phyloP scores from a whole-genome alignment of 768 basidiomycete species.

The Candolleomyces aberdarensis region DNA sequence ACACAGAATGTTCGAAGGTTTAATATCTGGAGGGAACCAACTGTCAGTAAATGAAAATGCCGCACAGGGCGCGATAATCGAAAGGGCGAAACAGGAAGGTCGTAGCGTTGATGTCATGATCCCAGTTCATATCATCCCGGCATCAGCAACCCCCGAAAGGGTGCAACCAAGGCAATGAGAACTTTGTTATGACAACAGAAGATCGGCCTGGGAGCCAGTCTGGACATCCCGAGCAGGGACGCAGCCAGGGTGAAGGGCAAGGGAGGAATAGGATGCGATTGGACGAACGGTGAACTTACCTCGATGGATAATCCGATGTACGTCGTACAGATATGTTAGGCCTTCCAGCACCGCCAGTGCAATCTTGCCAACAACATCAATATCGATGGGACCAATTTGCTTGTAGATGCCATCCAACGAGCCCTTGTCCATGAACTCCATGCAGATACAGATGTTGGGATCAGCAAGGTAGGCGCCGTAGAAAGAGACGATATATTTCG shows the following conservation, averaged over 20 bases:
- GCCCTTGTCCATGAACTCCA: conserved; percentile 96
- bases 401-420: conserved; percentile 96
- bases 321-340: conserved; percentile 95
- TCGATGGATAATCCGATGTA: conserved; percentile 96
- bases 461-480: conserved; percentile 96
- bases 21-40: conserved; percentile 70
- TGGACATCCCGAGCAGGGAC: not conserved
- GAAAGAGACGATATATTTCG: conserved; percentile 93
- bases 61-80: not conserved
- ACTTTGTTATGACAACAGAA: conserved; percentile 21
- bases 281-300: conserved; percentile 44
- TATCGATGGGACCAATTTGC: conserved; percentile 89
- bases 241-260: conserved; percentile 4
- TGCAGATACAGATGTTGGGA: conserved; percentile 98
- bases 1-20: conserved; percentile 95
- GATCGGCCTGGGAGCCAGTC: conserved; percentile 19
- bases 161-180: not conserved
- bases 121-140: not conserved
- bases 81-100: conserved; percentile 3
- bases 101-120: not conserved
- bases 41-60: no score
- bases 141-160: not conserved
- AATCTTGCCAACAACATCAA: conserved; percentile 89
- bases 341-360: conserved; percentile 95
- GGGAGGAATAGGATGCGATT: not conserved